These are phyloP conservation scores for Chalciporus chontae DNA, from an alignment of 768 basidiomycete genomes.

Conservation along the genomic window DNA sequence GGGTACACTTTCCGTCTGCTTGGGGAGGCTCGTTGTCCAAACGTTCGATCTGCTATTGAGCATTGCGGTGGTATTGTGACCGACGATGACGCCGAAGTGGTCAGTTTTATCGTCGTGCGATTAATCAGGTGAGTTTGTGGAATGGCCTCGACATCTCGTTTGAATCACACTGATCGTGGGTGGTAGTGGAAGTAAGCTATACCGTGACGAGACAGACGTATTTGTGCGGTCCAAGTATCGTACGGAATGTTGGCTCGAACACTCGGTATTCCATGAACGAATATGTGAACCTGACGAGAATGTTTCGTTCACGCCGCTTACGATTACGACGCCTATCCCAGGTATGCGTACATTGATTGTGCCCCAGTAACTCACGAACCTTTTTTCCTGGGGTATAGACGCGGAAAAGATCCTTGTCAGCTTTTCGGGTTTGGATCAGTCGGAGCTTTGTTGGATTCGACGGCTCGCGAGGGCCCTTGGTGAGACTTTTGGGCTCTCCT, in stretches of 20 bases:
- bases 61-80: slow-evolving; percentile 51
- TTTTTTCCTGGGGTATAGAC: slow-evolving; percentile 34
- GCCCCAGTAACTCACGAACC: background rate
- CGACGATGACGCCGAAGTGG: slow-evolving; percentile 44
- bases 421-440: slow-evolving; percentile 72
- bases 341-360: slow-evolving; percentile 35
- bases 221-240: slow-evolving; percentile 54
- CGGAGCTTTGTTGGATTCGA: slow-evolving; percentile 62
- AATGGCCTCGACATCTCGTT: background rate
- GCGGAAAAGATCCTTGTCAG: slow-evolving; percentile 58
- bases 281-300: slow-evolving; percentile 67
- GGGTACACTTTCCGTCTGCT: slow-evolving; percentile 56
- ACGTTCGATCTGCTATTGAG: slow-evolving; percentile 59
- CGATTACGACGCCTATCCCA: slow-evolving; percentile 51
- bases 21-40: slow-evolving; percentile 61
- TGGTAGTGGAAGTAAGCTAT: slow-evolving; percentile 70
- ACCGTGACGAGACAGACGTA: slow-evolving; percentile 50
- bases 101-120: slow-evolving; percentile 67
- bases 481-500: slow-evolving; percentile 1
- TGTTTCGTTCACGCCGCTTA: slow-evolving; percentile 66
- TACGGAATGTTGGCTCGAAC: slow-evolving; percentile 94
- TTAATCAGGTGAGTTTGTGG: slow-evolving; percentile 57
- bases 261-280: slow-evolving; percentile 73
- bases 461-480: slow-evolving; percentile 20
- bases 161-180: background rate